phyloP scores from a whole-genome alignment of 164 flowering plant genomes.

The Vitis amurensis region DNA sequence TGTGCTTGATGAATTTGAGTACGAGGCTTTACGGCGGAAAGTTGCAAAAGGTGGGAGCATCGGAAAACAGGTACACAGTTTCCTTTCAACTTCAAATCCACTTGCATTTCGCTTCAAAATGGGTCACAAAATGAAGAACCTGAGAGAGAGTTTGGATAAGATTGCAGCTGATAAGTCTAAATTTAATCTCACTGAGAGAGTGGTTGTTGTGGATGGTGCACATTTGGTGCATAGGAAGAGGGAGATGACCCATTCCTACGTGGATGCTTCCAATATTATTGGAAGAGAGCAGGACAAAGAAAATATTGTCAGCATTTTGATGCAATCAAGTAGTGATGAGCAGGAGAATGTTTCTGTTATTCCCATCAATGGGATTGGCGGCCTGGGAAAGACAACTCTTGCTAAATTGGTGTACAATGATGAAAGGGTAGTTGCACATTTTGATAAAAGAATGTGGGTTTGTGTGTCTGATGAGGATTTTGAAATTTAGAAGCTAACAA shows the following conservation, averaged over 20 bases:
- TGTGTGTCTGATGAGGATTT: neutral
- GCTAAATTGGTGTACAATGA: neutral
- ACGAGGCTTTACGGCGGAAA: neutral
- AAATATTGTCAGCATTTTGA: neutral
- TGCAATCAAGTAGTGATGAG: neutral
- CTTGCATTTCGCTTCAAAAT: neutral
- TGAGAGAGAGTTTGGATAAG: neutral
- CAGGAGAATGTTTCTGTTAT: neutral
- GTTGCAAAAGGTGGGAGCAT: neutral
- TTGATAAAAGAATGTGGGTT: neutral
- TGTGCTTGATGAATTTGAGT: neutral
- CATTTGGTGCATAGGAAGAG: neutral
- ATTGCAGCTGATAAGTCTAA: constrained; percentile 1
- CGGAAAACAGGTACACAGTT: neutral
- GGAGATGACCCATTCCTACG: constrained; percentile 6
- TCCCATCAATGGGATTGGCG: neutral
- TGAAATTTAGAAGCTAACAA: neutral
- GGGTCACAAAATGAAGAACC: neutral
- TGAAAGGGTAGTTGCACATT: neutral
- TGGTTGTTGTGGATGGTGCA: neutral
- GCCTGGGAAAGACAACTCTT: neutral
- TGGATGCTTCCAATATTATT: neutral
- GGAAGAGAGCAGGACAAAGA: neutral
- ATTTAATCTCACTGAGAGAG: constrained; percentile 1
- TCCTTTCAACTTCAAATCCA: neutral